Percentiles rank a stretch among this genome's conserved stretches.
These are phyloP conservation scores for Leccinum griseonigrum DNA, from an alignment of 1,284 basidiomycete genomes.

Conservation along the genomic window DNA sequence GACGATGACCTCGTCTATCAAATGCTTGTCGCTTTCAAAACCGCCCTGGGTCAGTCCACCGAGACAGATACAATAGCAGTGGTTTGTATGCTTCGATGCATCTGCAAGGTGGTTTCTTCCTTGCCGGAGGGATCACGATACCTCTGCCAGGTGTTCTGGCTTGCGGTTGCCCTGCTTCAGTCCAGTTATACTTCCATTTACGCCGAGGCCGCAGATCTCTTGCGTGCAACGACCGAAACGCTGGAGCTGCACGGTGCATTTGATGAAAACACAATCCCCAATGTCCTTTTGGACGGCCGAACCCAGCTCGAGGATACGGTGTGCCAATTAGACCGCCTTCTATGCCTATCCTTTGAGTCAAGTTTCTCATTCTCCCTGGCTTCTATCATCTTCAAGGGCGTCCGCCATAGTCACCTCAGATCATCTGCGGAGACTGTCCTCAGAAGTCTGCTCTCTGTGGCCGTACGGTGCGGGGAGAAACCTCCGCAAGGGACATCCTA, in stretches of 20 bases:
- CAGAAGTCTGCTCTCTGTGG: conserved; percentile 55
- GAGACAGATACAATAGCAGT: conserved; percentile 76
- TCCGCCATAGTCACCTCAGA: conserved; percentile 66
- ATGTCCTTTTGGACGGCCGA: conserved; percentile 65
- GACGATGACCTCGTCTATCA: conserved; percentile 90
- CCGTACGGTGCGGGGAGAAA: conserved; percentile 45
- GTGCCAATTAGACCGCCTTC: conserved; percentile 69
- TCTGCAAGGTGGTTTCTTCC: conserved; percentile 74
- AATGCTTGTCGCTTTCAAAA: conserved; percentile 80
- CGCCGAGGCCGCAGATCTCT: conserved; percentile 62
- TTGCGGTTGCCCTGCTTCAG: conserved; percentile 79
- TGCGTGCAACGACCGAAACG: conserved; percentile 67
- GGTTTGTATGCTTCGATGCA: conserved; percentile 84
- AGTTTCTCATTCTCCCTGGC: conserved; percentile 82
- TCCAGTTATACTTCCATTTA: conserved; percentile 75
- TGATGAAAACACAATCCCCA: conserved; percentile 51
- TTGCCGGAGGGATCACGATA: conserved; percentile 71
- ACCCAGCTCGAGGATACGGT: conserved; percentile 65
- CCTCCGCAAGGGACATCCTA: conserved; percentile 39
- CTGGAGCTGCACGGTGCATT: conserved; percentile 63
- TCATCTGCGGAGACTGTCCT: conserved; percentile 58
- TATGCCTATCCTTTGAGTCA: conserved; percentile 75
- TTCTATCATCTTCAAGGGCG: conserved; percentile 81
- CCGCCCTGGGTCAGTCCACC: conserved; percentile 57
- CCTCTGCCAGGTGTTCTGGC: conserved; percentile 77